A percentile compares a stretch with the other conserved stretches of the same genome.
Conservation (phyloP, 768 basidiomycete species). For the Pleurotus platypus region DNA sequence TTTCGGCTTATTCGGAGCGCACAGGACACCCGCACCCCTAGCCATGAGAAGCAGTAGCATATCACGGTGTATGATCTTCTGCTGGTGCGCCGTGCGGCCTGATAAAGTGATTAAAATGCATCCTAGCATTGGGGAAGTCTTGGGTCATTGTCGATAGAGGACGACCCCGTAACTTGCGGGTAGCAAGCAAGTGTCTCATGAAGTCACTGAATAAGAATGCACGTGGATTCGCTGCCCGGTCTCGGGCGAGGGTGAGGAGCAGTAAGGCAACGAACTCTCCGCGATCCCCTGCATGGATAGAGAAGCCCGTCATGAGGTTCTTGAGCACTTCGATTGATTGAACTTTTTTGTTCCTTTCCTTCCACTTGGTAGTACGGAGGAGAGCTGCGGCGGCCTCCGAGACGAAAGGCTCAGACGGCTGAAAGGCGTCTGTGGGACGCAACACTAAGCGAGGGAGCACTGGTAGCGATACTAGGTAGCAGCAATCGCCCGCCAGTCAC, state of each 20-base stretch:
- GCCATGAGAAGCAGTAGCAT: slow-evolving; percentile 16
- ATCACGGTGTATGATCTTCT: slow-evolving; percentile 14
- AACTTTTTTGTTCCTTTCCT: not conserved
- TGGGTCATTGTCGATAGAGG: not conserved
- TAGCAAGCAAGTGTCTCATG: no score
- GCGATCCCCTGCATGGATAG: slow-evolving; percentile 8
- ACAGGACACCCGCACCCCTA: slow-evolving; percentile 24
- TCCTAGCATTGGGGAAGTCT: slow-evolving; percentile 14
- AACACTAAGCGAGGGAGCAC: no score
- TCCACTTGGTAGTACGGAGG: slow-evolving; percentile 10
- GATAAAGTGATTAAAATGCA: slow-evolving; percentile 30
- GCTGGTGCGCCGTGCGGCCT: slow-evolving; percentile 22
- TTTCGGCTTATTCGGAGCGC: slow-evolving; percentile 17
- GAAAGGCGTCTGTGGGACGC: no score
- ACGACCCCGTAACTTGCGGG: no score
- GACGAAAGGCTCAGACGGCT: slow-evolving; percentile 7
- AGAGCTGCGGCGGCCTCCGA: slow-evolving; percentile 19
- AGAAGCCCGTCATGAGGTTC: not conserved
- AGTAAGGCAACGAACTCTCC: slow-evolving; percentile 9
- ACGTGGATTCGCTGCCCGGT: no score
- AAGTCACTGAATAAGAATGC: no score
- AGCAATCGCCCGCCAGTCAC: slow-evolving; percentile 22
- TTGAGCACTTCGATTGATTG: slow-evolving; percentile 14
- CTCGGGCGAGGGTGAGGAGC: not conserved
- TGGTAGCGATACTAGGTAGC: slow-evolving; percentile 8